Evolutionary conservation across 225 moss, liverwort and hornwort genomes (phyloP).

Genomic region (Neckera pumila): DNA sequence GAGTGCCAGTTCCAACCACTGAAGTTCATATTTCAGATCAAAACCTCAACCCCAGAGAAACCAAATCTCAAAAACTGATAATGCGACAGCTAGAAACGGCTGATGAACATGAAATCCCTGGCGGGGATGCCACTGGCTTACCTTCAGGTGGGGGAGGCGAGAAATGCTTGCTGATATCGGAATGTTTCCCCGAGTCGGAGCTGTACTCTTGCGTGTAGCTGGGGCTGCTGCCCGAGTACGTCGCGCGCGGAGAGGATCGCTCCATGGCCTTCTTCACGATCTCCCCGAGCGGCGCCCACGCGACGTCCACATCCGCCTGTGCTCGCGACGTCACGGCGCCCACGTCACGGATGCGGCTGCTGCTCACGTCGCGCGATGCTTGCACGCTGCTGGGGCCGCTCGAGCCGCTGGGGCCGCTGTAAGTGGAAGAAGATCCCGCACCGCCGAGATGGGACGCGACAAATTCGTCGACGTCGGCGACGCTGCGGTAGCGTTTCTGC

Average conservation of each 20-base stretch:
- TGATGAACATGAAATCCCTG: not conserved
- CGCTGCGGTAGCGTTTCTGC: slow-evolving; percentile 27
- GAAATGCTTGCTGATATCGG: slow-evolving; percentile 17
- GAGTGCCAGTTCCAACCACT: not conserved
- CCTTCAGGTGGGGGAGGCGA: slow-evolving; percentile 27
- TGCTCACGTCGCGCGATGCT: not conserved
- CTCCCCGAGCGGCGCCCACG: slow-evolving; percentile 36
- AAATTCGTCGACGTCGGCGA: slow-evolving; percentile 3
- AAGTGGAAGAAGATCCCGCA: not conserved
- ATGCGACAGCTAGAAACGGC: not conserved
- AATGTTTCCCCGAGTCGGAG: slow-evolving; percentile 34
- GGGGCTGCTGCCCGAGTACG: slow-evolving; percentile 15
- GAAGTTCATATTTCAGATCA: not conserved
- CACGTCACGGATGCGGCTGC: not conserved
- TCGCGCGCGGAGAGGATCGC: slow-evolving; percentile 1
- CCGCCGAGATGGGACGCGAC: not conserved
- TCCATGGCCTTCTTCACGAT: slow-evolving; percentile 34
- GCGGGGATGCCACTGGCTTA: not conserved
- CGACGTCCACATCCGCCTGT: not conserved
- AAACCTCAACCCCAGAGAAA: not conserved
- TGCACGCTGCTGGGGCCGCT: not conserved
- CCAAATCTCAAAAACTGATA: not conserved
- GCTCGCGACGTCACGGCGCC: not conserved
- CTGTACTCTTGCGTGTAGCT: slow-evolving; percentile 28
- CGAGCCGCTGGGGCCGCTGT: not conserved